phyloP scores from a whole-genome alignment of 768 basidiomycete species.

The Symmetrospora coprosmae region DNA sequence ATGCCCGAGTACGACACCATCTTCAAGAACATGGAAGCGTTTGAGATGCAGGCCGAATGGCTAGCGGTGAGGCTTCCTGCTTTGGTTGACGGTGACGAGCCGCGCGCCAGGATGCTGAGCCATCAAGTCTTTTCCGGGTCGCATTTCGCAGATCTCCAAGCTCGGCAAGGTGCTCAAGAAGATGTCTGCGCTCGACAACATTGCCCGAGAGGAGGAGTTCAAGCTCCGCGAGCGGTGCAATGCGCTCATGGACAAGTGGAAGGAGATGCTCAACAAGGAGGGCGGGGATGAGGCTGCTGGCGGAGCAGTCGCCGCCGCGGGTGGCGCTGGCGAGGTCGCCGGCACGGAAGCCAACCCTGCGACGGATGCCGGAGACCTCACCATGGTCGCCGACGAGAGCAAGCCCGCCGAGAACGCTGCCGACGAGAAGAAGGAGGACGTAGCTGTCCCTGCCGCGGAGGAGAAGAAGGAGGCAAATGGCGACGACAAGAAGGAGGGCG shows the following conservation, averaged over 20 bases:
- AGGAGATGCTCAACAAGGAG: conserved; percentile 31
- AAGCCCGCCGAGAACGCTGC: conserved; percentile 22
- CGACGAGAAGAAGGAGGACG: conserved; percentile 24
- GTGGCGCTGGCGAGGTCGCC: no score
- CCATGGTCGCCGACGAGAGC: not conserved
- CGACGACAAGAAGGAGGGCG: conserved; percentile 12
- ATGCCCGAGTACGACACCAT: conserved; percentile 29
- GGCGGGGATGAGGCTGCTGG: not conserved
- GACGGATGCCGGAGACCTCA: not conserved
- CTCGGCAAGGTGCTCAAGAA: conserved; percentile 81
- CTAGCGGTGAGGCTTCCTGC: conserved; percentile 28
- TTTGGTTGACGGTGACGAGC: no score
- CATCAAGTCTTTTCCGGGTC: no score
- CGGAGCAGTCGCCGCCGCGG: not conserved
- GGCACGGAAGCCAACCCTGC: not conserved
- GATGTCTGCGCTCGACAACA: conserved; percentile 43
- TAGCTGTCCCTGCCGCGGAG: conserved; percentile 20
- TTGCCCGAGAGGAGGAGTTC: conserved; percentile 55
- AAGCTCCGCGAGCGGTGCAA: conserved; percentile 58
- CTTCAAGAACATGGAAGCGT: conserved; percentile 32
- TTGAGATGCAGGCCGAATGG: conserved; percentile 31
- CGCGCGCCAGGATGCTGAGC: no score
- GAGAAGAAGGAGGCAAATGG: conserved; percentile 6
- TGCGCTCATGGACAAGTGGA: conserved; percentile 58
- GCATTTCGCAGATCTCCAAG: conserved; percentile 55